These are phyloP conservation scores for Hyphopichia wangnamkhiaoensis DNA, from an alignment of 1,139 yeast genomes.

Conservation along the genomic window DNA sequence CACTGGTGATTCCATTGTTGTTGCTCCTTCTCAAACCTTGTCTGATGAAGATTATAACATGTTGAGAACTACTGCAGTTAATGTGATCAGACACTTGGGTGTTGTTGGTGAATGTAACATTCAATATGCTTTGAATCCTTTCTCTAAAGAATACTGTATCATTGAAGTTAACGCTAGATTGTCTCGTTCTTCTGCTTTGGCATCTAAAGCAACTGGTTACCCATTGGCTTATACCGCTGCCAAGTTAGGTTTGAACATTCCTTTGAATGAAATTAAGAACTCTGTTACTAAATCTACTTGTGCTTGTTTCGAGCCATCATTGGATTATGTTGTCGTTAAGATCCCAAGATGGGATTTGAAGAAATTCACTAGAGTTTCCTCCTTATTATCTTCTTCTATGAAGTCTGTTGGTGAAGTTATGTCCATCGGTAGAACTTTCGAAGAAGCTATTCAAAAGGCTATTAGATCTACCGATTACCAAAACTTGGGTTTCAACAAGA, in stretches of 20 bases:
- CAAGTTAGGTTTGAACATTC: slow-evolving; percentile 90
- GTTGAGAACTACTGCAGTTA: slow-evolving; percentile 96
- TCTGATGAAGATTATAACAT: slow-evolving; percentile 97
- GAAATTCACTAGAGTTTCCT: slow-evolving; percentile 91
- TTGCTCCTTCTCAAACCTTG: slow-evolving; percentile 96
- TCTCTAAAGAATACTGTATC: slow-evolving; percentile 91
- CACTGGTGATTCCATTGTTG: slow-evolving; percentile 98
- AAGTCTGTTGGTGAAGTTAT: slow-evolving; percentile 99
- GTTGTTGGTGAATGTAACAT: slow-evolving; percentile 99
- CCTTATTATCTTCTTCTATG: slow-evolving; percentile 89
- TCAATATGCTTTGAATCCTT: slow-evolving; percentile 95
- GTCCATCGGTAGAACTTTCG: slow-evolving; percentile 98
- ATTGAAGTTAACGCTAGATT: slow-evolving; percentile 97
- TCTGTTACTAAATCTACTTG: slow-evolving; percentile 95
- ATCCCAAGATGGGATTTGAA: slow-evolving; percentile 98
- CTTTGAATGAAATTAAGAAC: slow-evolving; percentile 92
- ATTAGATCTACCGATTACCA: slow-evolving; percentile 95
- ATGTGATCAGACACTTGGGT: slow-evolving; percentile 95
- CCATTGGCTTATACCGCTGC: slow-evolving; percentile 99
- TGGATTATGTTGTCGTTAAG: slow-evolving; percentile 95
- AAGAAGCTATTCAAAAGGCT: slow-evolving; percentile 97
- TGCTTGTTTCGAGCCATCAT: slow-evolving; percentile 95
- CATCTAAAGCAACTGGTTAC: slow-evolving; percentile 98
- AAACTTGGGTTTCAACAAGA: slow-evolving; percentile 89
- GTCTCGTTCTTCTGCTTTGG: slow-evolving; percentile 96